These are phyloP conservation scores for Cryptococcus wingfieldii DNA, from an alignment of 1,284 basidiomycete species.

Conservation along the genomic window DNA sequence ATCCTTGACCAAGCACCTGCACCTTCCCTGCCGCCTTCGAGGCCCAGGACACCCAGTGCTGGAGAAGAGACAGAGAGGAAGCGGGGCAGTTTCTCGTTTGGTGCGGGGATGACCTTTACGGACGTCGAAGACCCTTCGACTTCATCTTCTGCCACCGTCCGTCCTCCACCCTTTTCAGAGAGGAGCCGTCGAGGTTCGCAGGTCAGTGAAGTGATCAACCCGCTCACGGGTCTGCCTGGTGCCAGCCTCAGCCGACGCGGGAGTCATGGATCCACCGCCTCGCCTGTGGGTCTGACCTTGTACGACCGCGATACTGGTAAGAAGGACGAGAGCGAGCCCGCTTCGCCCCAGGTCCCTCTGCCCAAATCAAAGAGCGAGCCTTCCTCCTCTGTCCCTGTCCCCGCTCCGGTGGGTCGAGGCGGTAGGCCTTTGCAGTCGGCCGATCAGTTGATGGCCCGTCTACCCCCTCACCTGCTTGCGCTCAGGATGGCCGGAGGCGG, in stretches of 20 bases:
- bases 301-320: background rate
- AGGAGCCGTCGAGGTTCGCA: constrained; percentile 14
- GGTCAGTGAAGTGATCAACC: constrained; percentile 44
- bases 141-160: too few relatives aligned
- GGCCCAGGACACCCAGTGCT: constrained; percentile 41
- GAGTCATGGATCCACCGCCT: too few relatives aligned
- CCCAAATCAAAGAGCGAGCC: constrained; percentile 5
- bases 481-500: constrained; percentile 24
- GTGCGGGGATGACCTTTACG: background rate
- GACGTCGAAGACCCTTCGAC: background rate
- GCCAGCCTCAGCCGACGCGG: constrained; percentile 1
- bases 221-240: constrained; percentile 39
- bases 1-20: constrained; percentile 53
- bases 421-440: constrained; percentile 18
- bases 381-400: constrained; percentile 1
- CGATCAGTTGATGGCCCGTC: constrained; percentile 34
- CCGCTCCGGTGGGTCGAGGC: background rate
- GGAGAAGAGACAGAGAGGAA: constrained; percentile 24
- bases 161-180: background rate
- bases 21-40: constrained; percentile 33
- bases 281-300: too few relatives aligned
- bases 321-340: background rate
- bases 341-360: constrained; percentile 16
- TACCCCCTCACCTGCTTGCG: constrained; percentile 44
- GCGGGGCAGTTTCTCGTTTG: constrained; percentile 10